A percentile compares a stretch with the other conserved stretches of the same genome.
Conservation (phyloP, 257 asterid species). For the Salvia miltiorrhiza region DNA sequence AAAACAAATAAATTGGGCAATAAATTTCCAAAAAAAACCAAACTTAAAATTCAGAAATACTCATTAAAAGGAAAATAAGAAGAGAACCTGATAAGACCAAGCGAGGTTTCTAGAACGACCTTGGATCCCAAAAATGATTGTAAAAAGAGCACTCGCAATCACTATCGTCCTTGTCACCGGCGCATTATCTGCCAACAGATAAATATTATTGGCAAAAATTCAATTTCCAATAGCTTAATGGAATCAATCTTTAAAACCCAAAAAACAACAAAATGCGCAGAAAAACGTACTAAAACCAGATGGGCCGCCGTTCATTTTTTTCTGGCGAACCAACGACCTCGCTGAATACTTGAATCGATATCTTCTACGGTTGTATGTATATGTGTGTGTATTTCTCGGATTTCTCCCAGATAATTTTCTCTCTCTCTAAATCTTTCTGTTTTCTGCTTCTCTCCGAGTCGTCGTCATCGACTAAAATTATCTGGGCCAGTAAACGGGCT, state of each 20-base stretch:
- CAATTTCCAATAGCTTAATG: not conserved
- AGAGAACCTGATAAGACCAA: slow-evolving; percentile 78
- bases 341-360: slow-evolving; percentile 15
- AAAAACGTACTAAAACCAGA: slow-evolving; percentile 87
- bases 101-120: slow-evolving; percentile 64
- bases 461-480: slow-evolving; percentile 27
- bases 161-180: slow-evolving; percentile 77
- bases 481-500: slow-evolving; percentile 20
- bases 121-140: slow-evolving; percentile 86
- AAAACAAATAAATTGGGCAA: not conserved
- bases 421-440: slow-evolving; percentile 13
- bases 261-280: not conserved
- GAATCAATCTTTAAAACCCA: not conserved
- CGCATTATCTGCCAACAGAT: slow-evolving; percentile 62
- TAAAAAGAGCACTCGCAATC: slow-evolving; percentile 76
- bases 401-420: slow-evolving; percentile 3
- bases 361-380: slow-evolving; percentile 15
- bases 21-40: slow-evolving; percentile 2
- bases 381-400: slow-evolving; percentile 1
- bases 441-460: slow-evolving; percentile 26
- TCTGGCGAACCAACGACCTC: slow-evolving; percentile 51
- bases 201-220: not conserved
- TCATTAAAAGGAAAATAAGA: not conserved
- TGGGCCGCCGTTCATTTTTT: slow-evolving; percentile 97
- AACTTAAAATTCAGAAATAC: not conserved